Conservation (phyloP, 129 eudicot species). For the Deinandra increscens region DNA sequence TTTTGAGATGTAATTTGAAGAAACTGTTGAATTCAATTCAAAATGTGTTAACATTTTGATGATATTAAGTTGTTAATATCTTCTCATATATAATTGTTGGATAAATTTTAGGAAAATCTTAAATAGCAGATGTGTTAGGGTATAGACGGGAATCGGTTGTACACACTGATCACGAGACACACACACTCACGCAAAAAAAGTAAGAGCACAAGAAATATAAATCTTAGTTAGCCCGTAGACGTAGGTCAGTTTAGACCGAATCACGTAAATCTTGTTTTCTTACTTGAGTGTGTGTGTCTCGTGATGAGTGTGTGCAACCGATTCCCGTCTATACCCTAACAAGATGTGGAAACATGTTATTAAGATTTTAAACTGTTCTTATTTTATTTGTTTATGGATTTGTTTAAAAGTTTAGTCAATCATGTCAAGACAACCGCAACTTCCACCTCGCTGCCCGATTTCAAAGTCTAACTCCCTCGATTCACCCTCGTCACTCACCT, state of each 20-base stretch:
- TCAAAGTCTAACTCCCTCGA: slow-evolving; percentile 40
- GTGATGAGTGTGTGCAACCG: no score
- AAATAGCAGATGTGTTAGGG: slow-evolving; percentile 1
- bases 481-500: slow-evolving; percentile 23
- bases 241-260: no score
- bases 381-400: neutral
- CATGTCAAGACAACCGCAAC: slow-evolving; percentile 70
- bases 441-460: slow-evolving; percentile 82
- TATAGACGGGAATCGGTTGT: no score
- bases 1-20: neutral
- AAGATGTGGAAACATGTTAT: slow-evolving; percentile 9
- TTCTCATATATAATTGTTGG: slow-evolving; percentile 3
- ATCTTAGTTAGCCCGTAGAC: no score
- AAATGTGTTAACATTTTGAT: neutral
- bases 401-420: slow-evolving; percentile 12
- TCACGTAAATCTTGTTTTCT: no score
- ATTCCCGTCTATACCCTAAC: no score
- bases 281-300: no score
- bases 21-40: slow-evolving; percentile 16
- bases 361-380: neutral
- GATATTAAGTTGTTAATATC: neutral
- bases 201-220: no score
- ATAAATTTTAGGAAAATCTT: slow-evolving; percentile 18
- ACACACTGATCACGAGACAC: no score
- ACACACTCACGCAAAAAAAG: no score